Evolutionary conservation across 192 early-diverging fungal genomes (phyloP).

Genomic region (Coemansia pectinata): DNA sequence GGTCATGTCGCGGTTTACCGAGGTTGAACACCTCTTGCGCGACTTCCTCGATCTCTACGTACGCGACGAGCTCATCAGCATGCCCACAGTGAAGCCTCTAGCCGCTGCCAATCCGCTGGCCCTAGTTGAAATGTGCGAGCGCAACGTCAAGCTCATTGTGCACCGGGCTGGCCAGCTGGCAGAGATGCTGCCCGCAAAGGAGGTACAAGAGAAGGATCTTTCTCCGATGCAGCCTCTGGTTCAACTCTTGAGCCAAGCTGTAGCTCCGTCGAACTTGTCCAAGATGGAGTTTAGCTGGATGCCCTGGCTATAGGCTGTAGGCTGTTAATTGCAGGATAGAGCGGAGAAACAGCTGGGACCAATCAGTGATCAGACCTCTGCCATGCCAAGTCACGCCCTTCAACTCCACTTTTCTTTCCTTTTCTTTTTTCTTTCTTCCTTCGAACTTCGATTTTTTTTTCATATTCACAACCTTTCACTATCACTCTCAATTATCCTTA

Average conservation of each 20-base stretch:
- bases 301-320: constrained; percentile 82
- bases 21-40: constrained; percentile 85
- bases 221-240: constrained; percentile 77
- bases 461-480: not conserved
- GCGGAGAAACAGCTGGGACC: not conserved
- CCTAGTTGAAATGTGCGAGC: constrained; percentile 52
- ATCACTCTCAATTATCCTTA: not conserved
- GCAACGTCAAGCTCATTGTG: constrained; percentile 48
- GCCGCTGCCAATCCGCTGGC: constrained; percentile 45
- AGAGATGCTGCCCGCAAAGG: constrained; percentile 39
- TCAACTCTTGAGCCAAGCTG: constrained; percentile 87
- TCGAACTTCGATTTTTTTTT: not conserved
- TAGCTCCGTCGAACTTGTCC: constrained; percentile 89
- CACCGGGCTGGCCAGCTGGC: constrained; percentile 39
- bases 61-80: constrained; percentile 88
- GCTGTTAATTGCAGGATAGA: not conserved
- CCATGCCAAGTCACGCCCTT: not conserved
- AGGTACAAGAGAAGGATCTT: constrained; percentile 41
- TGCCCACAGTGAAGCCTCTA: constrained; percentile 61
- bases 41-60: constrained; percentile 95
- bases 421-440: constrained; percentile 2
- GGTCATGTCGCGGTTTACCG: constrained; percentile 78
- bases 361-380: not conserved
- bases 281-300: constrained; percentile 95
- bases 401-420: constrained; percentile 3